These are phyloP conservation scores for Nakazawaea peltata DNA, from an alignment of 805 yeast species.

Conservation along the genomic window DNA sequence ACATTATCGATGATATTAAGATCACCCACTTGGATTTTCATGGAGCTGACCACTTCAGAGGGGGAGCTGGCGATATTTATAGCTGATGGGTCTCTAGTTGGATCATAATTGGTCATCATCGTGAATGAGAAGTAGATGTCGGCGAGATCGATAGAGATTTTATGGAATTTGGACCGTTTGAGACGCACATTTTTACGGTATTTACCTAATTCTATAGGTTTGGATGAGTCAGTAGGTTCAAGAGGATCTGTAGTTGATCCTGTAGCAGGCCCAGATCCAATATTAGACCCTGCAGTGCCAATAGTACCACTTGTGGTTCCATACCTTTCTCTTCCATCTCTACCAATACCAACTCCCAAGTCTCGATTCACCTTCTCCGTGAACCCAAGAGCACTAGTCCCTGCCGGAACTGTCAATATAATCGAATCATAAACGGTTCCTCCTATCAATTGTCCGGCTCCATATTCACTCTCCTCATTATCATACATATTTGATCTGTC, in stretches of 20 bases:
- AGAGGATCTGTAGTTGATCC: background rate
- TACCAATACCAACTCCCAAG: slow-evolving; percentile 13
- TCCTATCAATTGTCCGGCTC: slow-evolving; percentile 31
- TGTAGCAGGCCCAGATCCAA: too few relatives aligned
- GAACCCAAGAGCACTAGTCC: slow-evolving; percentile 35
- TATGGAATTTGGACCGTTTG: slow-evolving; percentile 57
- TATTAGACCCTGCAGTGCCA: too few relatives aligned
- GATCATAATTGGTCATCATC: slow-evolving; percentile 40
- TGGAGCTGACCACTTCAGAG: slow-evolving; percentile 39
- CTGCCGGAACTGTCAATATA: slow-evolving; percentile 51
- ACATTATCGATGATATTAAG: slow-evolving; percentile 68
- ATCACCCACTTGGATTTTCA: slow-evolving; percentile 42
- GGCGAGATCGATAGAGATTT: slow-evolving; percentile 46
- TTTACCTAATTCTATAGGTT: slow-evolving; percentile 25
- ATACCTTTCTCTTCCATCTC: too few relatives aligned
- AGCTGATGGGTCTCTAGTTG: slow-evolving; percentile 28
- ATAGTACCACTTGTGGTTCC: too few relatives aligned
- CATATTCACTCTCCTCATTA: too few relatives aligned
- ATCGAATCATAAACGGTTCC: slow-evolving; percentile 76
- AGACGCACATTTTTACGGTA: slow-evolving; percentile 39
- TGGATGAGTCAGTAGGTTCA: background rate
- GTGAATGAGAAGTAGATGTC: slow-evolving; percentile 42
- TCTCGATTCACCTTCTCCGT: slow-evolving; percentile 47
- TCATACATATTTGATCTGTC: too few relatives aligned
- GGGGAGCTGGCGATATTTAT: slow-evolving; percentile 18